phyloP scores from a whole-genome alignment of 2,329 filamentous ascomycete genomes.

The Massarina eburnea region DNA sequence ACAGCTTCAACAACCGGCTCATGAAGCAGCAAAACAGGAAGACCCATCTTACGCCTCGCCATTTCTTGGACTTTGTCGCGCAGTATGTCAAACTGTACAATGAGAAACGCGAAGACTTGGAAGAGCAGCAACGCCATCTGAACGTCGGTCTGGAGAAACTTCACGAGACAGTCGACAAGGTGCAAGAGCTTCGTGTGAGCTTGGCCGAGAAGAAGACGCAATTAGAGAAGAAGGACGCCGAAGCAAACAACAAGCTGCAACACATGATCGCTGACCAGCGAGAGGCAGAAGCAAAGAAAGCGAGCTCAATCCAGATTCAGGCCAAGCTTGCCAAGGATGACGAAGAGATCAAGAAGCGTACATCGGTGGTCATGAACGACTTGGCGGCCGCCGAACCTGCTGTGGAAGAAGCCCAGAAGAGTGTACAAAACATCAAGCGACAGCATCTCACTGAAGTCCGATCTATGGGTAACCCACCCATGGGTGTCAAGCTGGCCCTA shows the following conservation, averaged over 20 bases:
- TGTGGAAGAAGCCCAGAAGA: constrained; percentile 88
- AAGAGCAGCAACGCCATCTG: constrained; percentile 97
- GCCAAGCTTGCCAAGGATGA: constrained; percentile 86
- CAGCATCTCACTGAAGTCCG: constrained; percentile 96
- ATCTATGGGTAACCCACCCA: constrained; percentile 91
- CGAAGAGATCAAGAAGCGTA: constrained; percentile 78
- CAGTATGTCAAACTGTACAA: constrained; percentile 98
- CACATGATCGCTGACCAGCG: constrained; percentile 96
- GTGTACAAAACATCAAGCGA: constrained; percentile 97
- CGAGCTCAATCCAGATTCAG: constrained; percentile 85
- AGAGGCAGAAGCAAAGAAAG: constrained; percentile 89
- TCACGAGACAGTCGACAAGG: constrained; percentile 94
- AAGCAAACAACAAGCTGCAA: constrained; percentile 96
- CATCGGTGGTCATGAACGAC: constrained; percentile 82
- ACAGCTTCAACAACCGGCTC: constrained; percentile 83
- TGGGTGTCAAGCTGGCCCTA: constrained; percentile 85
- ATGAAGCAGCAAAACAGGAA: constrained; percentile 88
- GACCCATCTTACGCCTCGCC: constrained; percentile 91
- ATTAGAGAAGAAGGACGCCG: constrained; percentile 87
- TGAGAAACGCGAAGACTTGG: constrained; percentile 96
- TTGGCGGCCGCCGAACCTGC: constrained; percentile 90
- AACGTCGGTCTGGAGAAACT: constrained; percentile 98
- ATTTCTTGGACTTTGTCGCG: constrained; percentile 96
- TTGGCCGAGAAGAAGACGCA: constrained; percentile 93
- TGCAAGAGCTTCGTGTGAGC: constrained; percentile 85